Base-by-base conservation (phyloP, 805 yeast species). In the Suhomyces kilbournensis region DNA sequence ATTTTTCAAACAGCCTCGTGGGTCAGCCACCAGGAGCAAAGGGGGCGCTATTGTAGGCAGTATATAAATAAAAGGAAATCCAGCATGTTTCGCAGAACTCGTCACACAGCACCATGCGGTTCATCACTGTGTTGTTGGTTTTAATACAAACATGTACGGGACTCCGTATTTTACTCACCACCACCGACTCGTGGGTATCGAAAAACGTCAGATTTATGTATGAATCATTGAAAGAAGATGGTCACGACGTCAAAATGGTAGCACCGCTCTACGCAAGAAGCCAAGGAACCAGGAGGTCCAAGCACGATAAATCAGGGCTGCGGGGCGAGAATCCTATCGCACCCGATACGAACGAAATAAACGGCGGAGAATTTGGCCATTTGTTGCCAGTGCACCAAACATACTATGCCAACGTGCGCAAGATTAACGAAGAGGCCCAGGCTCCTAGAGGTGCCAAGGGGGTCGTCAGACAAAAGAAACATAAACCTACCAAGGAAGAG, bases 181-280 rank as follows among this genome's bases (percentile, higher is more conserved):
- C 70, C 25, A 61, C 71, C 3, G 76, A 72, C 53, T 63, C 70
- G 5, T 72, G 77, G 77, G 76, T 69, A 9, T 61, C 71, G 14
- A 71, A 67, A 49, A 70, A 71, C 54, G 55, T 64, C 15, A 57
- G 76, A 12, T 58, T 56, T 32, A 54, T 72, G 34, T 63, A 69
- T 52, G 52, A 62, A 1, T 59, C 61, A 2, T 57, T 72, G n/a
- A 51, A 53, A 17, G 60, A 58, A 2, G 61, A 60, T 10, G 66
- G 67, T 42, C 77, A 72, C 52, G 60, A 58, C 4, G 76, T 71
- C 30, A 53, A 60, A 15, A 59, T 69, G 35, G 64, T 71, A 28
- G 76, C 67, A 6, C 71, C 75, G 0, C 62, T 69, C 39, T 60
- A 68, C 52, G 55, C 64, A 23, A 35, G 43, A 15, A 32, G 43